A percentile compares a stretch with the other conserved stretches of the same genome.
These are phyloP conservation scores for Corymbia calophylla DNA, from an alignment of 441 rosid species.

Conservation along the genomic window DNA sequence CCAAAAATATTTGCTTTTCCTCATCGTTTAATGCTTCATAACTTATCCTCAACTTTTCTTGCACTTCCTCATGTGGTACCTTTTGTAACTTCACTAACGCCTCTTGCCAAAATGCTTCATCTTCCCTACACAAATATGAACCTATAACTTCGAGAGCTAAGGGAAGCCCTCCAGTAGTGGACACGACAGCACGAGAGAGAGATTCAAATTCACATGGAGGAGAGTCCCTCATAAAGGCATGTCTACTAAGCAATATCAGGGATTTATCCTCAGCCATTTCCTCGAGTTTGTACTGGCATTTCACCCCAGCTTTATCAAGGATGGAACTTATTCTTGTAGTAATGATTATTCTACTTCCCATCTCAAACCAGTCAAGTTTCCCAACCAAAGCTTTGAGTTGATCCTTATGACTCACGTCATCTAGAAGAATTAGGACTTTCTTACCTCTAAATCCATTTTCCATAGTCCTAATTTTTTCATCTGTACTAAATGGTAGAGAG, in stretches of 20 bases:
- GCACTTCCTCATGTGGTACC: not conserved
- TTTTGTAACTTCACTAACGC: not conserved
- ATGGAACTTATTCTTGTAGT: not conserved
- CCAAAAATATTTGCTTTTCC: not conserved
- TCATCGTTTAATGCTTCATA: not conserved
- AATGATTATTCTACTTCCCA: not conserved
- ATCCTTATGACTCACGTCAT: not conserved
- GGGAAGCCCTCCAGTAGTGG: not conserved
- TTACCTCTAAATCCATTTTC: not conserved
- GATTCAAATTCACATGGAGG: not conserved
- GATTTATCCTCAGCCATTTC: not conserved
- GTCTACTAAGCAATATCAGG: not conserved
- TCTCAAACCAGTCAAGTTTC: accelerated
- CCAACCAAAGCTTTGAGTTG: not conserved
- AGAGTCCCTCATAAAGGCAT: not conserved
- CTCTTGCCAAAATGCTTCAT: accelerated
- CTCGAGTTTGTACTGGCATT: not conserved
- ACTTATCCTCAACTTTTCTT: not conserved
- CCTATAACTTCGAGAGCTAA: not conserved
- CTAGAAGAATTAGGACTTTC: not conserved
- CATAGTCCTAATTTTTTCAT: not conserved
- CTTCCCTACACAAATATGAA: not conserved
- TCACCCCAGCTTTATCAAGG: not conserved
- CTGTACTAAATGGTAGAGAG: accelerated
- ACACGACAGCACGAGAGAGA: not conserved